phyloP scores from a whole-genome alignment of 768 basidiomycete genomes.

The Austroboletus festivus region DNA sequence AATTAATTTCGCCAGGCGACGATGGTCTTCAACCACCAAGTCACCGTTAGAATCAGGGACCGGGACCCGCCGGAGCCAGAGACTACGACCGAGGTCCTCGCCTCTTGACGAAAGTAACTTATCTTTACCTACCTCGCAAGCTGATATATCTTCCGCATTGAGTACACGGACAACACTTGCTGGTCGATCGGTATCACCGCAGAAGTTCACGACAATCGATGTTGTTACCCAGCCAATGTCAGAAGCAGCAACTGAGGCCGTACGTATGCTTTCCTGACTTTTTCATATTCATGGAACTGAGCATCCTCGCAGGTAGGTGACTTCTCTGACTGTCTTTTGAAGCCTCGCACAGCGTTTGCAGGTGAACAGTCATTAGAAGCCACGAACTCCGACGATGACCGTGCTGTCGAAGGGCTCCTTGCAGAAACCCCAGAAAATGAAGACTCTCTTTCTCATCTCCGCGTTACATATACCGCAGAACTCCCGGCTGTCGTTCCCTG shows the following conservation, averaged over 20 bases:
- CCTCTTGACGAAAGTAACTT: slow-evolving; percentile 29
- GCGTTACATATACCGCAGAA: slow-evolving; percentile 34
- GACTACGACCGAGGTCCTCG: slow-evolving; percentile 32
- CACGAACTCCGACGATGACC: slow-evolving; percentile 38
- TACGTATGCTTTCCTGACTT: slow-evolving; percentile 27
- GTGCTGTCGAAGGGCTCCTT: slow-evolving; percentile 31
- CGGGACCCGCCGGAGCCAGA: slow-evolving; percentile 34
- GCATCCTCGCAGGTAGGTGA: slow-evolving; percentile 28
- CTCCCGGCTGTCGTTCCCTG: slow-evolving; percentile 33
- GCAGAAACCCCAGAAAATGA: slow-evolving; percentile 34
- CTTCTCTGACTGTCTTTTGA: slow-evolving; percentile 23
- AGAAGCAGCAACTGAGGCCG: slow-evolving; percentile 29
- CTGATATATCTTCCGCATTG: slow-evolving; percentile 28
- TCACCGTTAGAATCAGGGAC: slow-evolving; percentile 35
- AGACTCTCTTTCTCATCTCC: slow-evolving; percentile 35
- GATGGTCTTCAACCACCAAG: slow-evolving; percentile 49
- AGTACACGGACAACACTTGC: slow-evolving; percentile 31
- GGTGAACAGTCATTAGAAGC: slow-evolving; percentile 32
- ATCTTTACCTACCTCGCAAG: slow-evolving; percentile 24
- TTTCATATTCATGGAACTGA: slow-evolving; percentile 32
- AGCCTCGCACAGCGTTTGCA: slow-evolving; percentile 25
- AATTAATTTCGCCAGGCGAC: slow-evolving; percentile 58
- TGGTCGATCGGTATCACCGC: slow-evolving; percentile 34
- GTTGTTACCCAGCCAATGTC: slow-evolving; percentile 20
- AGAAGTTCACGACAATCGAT: slow-evolving; percentile 24